phyloP scores from a whole-genome alignment of 2,329 filamentous ascomycete species.

The Diplodia corticola region DNA sequence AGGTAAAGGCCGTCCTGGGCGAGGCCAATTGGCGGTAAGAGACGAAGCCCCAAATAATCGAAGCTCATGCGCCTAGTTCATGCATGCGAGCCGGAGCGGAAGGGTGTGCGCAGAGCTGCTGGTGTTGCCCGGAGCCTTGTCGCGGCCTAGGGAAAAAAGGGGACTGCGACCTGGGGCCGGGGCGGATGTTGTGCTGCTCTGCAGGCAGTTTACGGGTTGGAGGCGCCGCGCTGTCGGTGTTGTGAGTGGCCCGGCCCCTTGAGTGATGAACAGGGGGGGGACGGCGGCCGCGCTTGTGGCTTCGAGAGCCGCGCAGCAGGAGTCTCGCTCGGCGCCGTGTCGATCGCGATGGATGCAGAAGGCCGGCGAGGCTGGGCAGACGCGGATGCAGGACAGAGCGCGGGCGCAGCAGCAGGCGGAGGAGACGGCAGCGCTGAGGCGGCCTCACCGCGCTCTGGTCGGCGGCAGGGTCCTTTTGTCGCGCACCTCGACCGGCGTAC shows the following conservation, averaged over 20 bases:
- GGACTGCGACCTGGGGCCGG: slow-evolving; percentile 14
- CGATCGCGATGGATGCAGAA: slow-evolving; percentile 13
- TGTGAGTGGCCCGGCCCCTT: slow-evolving; percentile 19
- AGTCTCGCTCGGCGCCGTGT: slow-evolving; percentile 12
- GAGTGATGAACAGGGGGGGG: slow-evolving; percentile 15
- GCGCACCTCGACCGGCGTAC: neutral
- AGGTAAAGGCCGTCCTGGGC: slow-evolving; percentile 17
- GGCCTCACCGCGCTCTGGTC: slow-evolving; percentile 14
- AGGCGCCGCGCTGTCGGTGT: slow-evolving; percentile 13
- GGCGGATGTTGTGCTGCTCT: slow-evolving; percentile 19
- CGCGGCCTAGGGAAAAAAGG: slow-evolving; percentile 14
- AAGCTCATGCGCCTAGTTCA: slow-evolving; percentile 23
- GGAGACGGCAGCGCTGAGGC: neutral
- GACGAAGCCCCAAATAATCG: slow-evolving; percentile 20
- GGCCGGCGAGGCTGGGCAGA: neutral
- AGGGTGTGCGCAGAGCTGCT: slow-evolving; percentile 20
- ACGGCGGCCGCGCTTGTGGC: slow-evolving; percentile 17
- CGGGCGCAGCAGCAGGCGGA: neutral
- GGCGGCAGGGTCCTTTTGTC: slow-evolving; percentile 17
- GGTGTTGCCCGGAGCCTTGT: slow-evolving; percentile 11
- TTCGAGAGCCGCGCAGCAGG: slow-evolving; percentile 18
- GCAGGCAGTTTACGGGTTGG: slow-evolving; percentile 17
- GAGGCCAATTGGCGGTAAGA: slow-evolving; percentile 30
- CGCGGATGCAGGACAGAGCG: neutral
- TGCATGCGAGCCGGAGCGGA: slow-evolving; percentile 23